Evolutionary conservation across 2,329 filamentous ascomycete species (phyloP).

Genomic region (Sclerotinia trifoliorum): DNA sequence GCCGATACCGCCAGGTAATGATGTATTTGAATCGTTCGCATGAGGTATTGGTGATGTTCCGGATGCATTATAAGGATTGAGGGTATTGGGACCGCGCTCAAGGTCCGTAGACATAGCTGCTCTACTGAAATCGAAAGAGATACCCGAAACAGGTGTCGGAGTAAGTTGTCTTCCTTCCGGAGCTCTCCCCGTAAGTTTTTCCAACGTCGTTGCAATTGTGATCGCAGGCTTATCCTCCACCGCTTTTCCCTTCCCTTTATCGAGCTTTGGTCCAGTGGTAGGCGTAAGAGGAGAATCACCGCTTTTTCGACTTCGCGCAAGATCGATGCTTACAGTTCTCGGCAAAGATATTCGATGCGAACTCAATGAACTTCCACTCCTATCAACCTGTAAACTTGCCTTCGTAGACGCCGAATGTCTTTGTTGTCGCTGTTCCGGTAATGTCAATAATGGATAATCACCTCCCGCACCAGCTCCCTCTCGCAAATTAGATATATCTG

Average conservation of each 20-base stretch:
- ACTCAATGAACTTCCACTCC: slow-evolving; percentile 41
- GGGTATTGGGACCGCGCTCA: slow-evolving; percentile 36
- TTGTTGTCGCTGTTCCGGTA: slow-evolving; percentile 56
- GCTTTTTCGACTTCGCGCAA: slow-evolving; percentile 34
- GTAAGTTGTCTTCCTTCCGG: slow-evolving; percentile 20
- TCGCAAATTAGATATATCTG: slow-evolving; percentile 32
- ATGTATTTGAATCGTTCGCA: slow-evolving; percentile 29
- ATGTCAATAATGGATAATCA: slow-evolving; percentile 52
- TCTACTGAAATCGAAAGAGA: slow-evolving; percentile 35
- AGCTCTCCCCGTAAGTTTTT: slow-evolving; percentile 21
- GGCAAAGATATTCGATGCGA: slow-evolving; percentile 39
- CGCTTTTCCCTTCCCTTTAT: slow-evolving; percentile 38
- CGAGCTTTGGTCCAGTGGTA: slow-evolving; percentile 23
- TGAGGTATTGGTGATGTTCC: slow-evolving; percentile 31
- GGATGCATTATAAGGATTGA: slow-evolving; percentile 30
- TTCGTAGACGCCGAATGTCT: slow-evolving; percentile 48
- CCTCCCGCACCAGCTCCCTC: slow-evolving; percentile 35
- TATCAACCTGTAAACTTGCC: slow-evolving; percentile 48
- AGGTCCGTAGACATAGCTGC: slow-evolving; percentile 37
- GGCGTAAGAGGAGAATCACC: slow-evolving; percentile 30
- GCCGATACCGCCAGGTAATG: slow-evolving; percentile 36
- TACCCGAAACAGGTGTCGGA: slow-evolving; percentile 25
- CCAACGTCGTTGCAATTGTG: slow-evolving; percentile 18
- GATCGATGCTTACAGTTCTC: slow-evolving; percentile 39
- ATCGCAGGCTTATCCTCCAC: slow-evolving; percentile 25